Evolutionary conservation across 148 eudicot genomes (phyloP).

Genomic region (Vaccinium macrocarpon): DNA sequence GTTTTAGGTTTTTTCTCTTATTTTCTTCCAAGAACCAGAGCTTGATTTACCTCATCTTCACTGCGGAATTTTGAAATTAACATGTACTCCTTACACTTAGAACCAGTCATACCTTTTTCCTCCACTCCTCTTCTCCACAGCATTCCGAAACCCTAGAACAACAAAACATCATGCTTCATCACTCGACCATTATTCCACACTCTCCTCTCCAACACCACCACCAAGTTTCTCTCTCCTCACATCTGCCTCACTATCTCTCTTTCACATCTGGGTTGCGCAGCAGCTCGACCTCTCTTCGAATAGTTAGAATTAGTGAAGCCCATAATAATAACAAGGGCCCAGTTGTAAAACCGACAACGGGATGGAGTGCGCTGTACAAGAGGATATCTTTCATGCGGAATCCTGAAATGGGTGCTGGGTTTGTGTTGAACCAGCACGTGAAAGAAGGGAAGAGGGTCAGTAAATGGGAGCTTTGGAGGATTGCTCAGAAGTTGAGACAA

Average conservation of each 20-base stretch:
- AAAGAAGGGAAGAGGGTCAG: conserved; percentile 52
- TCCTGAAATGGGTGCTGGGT: conserved; percentile 43
- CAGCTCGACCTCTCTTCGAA: conserved; percentile 25
- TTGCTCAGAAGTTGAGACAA: conserved; percentile 71
- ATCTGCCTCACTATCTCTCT: conserved; percentile 25
- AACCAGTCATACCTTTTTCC: not conserved
- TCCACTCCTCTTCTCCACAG: not conserved
- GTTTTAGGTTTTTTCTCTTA: not conserved
- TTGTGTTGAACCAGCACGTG: conserved; percentile 55
- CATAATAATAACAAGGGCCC: conserved; percentile 5
- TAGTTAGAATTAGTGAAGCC: not conserved
- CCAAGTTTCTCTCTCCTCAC: conserved; percentile 17
- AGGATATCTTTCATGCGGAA: conserved; percentile 41
- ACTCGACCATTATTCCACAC: conserved; percentile 38
- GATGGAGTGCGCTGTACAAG: conserved; percentile 58
- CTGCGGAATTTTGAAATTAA: not conserved
- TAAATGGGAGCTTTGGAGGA: conserved; percentile 78
- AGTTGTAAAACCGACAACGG: conserved; percentile 21
- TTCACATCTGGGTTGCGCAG: conserved; percentile 45
- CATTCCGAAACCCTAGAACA: conserved; percentile 27
- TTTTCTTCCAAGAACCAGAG: not conserved
- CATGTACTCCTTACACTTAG: not conserved
- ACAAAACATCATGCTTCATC: conserved; percentile 51
- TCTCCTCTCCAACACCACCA: conserved; percentile 24
- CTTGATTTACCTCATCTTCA: not conserved